Base-by-base conservation (phyloP, 2,329 filamentous ascomycete species). In the Alternaria triticimaculans region DNA sequence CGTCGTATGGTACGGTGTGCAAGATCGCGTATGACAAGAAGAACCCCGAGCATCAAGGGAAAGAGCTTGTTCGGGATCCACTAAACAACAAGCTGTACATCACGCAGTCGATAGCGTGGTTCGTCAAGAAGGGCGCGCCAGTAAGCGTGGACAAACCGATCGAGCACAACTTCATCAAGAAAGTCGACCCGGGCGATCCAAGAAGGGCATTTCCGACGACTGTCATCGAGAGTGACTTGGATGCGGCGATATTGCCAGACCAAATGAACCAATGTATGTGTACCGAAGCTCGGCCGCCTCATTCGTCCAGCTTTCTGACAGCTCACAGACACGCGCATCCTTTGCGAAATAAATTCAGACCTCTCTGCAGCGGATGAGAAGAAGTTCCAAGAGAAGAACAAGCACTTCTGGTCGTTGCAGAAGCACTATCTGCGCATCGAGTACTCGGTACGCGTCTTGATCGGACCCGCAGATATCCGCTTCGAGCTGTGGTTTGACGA, bases 401-500 rank as follows among this genome's bases (percentile, higher is more conserved):
- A 71, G 54, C 72, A 70, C 23, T 80, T 79, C 63, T 81, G 79
- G 79, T 74, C 70, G 0, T 50, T 74, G 7, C 74, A 75, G 28
- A 73, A 74, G 55, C 74, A 76, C 58, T 78, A 80, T 58, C 64
- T 75, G 51, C 71, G 72, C 48, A 76, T 81, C 12, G 74, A 79
- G 37, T 81, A 78, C 56, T 64, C 77, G 12, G 70, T 82, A 3
- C 71, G 75, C n/a, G 79, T 81, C 12, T 63, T 80, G 44, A 76
- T 81, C 23, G 80, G 79, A 0, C 78, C 80, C 0, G 80, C 80
- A 0, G 80, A 81, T 33, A 70, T 82, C 7, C 68, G 71, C 4
- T 81, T 81, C 58, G 79, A 80, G 67, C 72, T 81, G 1, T 81
- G 79, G 77, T 77, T 77, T 60, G 69, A 79, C 26, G 74, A 75